Conservation (phyloP, 2,329 filamentous ascomycete genomes). For the Fusarium sp. region DNA sequence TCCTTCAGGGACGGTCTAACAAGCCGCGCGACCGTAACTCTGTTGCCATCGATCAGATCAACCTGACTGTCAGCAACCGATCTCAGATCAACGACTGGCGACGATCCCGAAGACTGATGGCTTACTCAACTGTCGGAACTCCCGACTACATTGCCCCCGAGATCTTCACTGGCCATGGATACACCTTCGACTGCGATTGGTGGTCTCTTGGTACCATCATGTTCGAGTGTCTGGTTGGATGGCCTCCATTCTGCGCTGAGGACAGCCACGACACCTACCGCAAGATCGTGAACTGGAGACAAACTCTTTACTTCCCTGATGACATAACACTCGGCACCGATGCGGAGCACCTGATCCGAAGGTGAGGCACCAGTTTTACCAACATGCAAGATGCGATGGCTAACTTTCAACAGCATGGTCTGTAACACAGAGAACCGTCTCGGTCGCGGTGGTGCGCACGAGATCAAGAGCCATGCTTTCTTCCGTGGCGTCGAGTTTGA, state of each 20-base stretch:
- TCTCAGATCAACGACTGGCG: slow-evolving; percentile 99
- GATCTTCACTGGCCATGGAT: slow-evolving; percentile 96
- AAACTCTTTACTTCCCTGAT: slow-evolving; percentile 95
- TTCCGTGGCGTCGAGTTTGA: slow-evolving; percentile 98
- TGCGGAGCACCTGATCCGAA: slow-evolving; percentile 91
- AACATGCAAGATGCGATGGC: neutral
- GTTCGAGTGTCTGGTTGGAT: slow-evolving; percentile 98
- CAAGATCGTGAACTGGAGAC: slow-evolving; percentile 98
- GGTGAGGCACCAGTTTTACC: slow-evolving; percentile 64
- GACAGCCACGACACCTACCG: slow-evolving; percentile 97
- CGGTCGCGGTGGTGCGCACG: slow-evolving; percentile 84
- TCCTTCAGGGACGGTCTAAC: slow-evolving; percentile 82
- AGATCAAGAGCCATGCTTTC: slow-evolving; percentile 94
- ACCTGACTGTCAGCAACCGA: slow-evolving; percentile 96
- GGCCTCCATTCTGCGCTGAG: slow-evolving; percentile 98
- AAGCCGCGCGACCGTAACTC: slow-evolving; percentile 86
- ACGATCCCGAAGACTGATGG: slow-evolving; percentile 93
- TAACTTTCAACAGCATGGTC: slow-evolving; percentile 73
- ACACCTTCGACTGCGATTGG: slow-evolving; percentile 98
- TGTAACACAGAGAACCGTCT: slow-evolving; percentile 94
- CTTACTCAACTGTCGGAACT: slow-evolving; percentile 97
- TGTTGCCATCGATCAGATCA: slow-evolving; percentile 96
- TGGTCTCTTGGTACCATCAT: slow-evolving; percentile 99
- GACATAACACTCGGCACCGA: slow-evolving; percentile 90
- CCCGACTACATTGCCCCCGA: slow-evolving; percentile 99